Conservation (phyloP, 306 rosid genomes). For the Hippophae gyantsensis region DNA sequence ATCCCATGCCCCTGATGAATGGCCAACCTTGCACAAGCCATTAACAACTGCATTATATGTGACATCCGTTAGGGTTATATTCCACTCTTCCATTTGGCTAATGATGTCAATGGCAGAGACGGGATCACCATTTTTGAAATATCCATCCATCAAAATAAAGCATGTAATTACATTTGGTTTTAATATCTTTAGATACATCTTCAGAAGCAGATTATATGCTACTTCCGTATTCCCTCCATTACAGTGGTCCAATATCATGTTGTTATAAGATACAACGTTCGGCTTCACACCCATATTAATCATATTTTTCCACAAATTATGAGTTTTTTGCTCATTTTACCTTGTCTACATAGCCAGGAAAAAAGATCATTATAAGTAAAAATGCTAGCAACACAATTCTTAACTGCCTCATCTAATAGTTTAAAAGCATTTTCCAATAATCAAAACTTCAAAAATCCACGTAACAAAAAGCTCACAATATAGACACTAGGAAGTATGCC, state of each 20-base stretch:
- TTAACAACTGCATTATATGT: constrained; percentile 37
- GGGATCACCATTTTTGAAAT: constrained; percentile 42
- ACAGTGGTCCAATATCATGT: constrained; percentile 55
- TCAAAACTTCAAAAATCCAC: constrained; percentile 35
- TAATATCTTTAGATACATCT: constrained; percentile 42
- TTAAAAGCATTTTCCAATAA: constrained; percentile 36
- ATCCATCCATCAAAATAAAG: constrained; percentile 47
- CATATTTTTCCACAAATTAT: constrained; percentile 50
- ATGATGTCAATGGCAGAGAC: constrained; percentile 34
- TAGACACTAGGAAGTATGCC: constrained; percentile 35
- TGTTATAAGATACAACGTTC: constrained; percentile 48
- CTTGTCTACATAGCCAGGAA: constrained; percentile 36
- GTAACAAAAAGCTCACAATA: constrained; percentile 34
- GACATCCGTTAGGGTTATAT: constrained; percentile 40
- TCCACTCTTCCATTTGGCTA: constrained; percentile 47
- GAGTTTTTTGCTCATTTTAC: constrained; percentile 45
- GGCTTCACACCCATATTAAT: constrained; percentile 38
- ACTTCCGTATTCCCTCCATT: constrained; percentile 39
- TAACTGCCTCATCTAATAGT: constrained; percentile 57
- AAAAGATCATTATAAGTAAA: constrained; percentile 41
- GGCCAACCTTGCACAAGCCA: constrained; percentile 75
- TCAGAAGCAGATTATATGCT: constrained; percentile 31
- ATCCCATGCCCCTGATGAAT: constrained; percentile 34
- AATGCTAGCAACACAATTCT: constrained; percentile 41
- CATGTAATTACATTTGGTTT: constrained; percentile 49